These are phyloP conservation scores for Nicotiana obtusifolia DNA, from an alignment of 257 asterid genomes.

Conservation along the genomic window DNA sequence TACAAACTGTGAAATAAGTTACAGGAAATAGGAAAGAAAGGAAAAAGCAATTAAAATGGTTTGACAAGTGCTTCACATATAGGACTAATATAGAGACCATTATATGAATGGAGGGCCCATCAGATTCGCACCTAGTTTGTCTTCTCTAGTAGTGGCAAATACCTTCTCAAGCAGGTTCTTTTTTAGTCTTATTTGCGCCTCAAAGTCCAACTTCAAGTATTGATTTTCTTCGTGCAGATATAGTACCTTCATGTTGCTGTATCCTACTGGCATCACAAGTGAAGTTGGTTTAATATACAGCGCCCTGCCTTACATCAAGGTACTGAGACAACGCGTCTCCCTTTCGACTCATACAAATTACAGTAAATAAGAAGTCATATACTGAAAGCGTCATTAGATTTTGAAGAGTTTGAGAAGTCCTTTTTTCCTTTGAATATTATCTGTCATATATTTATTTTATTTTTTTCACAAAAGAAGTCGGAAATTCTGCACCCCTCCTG, in stretches of 20 bases:
- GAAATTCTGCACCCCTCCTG: no score
- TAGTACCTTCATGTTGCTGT: slow-evolving; percentile 73
- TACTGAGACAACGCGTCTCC: slow-evolving; percentile 1
- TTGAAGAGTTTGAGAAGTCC: not conserved
- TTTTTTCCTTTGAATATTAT: not conserved
- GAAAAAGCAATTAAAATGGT: not conserved
- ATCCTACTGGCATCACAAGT: slow-evolving; percentile 83
- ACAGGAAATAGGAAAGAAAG: not conserved
- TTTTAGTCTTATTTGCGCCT: not conserved
- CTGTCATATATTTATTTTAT: not conserved
- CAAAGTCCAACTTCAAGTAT: not conserved
- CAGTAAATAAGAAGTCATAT: not conserved
- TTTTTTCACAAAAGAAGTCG: not conserved
- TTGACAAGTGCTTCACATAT: not conserved
- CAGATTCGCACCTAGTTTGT: not conserved
- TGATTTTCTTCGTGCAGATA: slow-evolving; percentile 36
- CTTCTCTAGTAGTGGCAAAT: not conserved
- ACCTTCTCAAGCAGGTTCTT: not conserved
- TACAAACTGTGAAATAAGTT: not conserved
- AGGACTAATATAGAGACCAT: not conserved
- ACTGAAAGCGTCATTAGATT: not conserved
- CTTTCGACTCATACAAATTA: not conserved
- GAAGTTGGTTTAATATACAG: slow-evolving; percentile 78
- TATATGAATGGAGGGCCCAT: not conserved
- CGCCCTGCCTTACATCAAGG: slow-evolving; percentile 67